Evolutionary conservation across 1,284 basidiomycete genomes (phyloP), one percentile per base, ranked within the genome.

Genomic region (Pascua guehoae): DNA sequence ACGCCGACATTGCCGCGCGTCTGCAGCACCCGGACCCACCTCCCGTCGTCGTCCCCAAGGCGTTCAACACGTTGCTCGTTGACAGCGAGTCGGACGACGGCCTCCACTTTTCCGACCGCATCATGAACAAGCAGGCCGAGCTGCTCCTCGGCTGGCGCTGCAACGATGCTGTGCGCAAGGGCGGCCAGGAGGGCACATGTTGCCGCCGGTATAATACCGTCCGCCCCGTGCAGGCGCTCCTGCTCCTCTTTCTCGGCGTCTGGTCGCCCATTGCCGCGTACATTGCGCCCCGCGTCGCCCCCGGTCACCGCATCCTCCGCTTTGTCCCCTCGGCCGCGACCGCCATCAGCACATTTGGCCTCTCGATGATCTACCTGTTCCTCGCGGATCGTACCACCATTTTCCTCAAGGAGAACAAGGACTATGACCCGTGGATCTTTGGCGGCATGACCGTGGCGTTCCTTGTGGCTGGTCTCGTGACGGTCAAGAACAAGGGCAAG

Each of bases 331-430:
- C 75, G 1, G 62, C 76, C 17, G 70, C 73, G 15, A 57, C 71
- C 9, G 71, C 83, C 0, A 66, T 88, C 39, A 70, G 79, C 18
- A 81, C 86, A 5, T 85, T 91, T 61, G 87, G 89, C 58, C 77
- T 81, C 18, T 82, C 85, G 5, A 78, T 88, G 43, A 78, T 81
- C 15, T 76, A 91, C 52, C 84, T 88, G 40, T 93, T 84, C 73
- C 61, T 88, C 48, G 87, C 89, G 4, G 91, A 95, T 69, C 82
- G 91, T 24, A 90, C 88, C 1, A 83, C 83, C 40, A 80, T 92
- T 58, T 94, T 90, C 85, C 75, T 87, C 57, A 93, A 93, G 71
- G 89, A 91, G 71, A 87, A 91, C 66, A 94, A 94, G 72, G 83
- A 87, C 56, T 94, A 86, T 66, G 81, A 86, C 69, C 73, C 84